A percentile compares a stretch with the other conserved stretches of the same genome.
Conservation (phyloP, 2,329 filamentous ascomycete genomes). For the Colletotrichum sp. region DNA sequence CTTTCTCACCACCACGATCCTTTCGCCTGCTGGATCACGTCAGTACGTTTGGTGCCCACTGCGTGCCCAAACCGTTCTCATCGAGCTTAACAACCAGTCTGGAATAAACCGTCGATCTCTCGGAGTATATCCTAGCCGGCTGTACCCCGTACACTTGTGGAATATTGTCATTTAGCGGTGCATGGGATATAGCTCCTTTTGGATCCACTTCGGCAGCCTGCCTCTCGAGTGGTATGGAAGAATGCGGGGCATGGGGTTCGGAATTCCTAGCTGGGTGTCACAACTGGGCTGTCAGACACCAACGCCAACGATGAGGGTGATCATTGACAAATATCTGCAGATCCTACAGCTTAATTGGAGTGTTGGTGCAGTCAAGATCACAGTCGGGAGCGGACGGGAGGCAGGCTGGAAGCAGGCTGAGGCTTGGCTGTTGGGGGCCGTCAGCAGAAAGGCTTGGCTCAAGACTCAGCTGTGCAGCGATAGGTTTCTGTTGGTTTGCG, state of each 20-base stretch:
- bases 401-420: not conserved
- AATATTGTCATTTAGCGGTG: not conserved
- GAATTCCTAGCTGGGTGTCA: not conserved
- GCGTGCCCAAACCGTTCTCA: fast-evolving
- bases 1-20: not conserved
- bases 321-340: not conserved
- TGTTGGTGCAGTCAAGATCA: not conserved
- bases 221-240: not conserved
- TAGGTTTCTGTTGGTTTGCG: not conserved
- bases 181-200: not conserved
- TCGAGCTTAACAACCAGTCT: not conserved
- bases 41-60: not conserved
- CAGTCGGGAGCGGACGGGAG: fast-evolving
- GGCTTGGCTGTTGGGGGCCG: not conserved
- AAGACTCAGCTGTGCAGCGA: not conserved
- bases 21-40: not conserved
- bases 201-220: not conserved
- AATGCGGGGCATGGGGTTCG: not conserved
- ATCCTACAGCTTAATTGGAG: not conserved
- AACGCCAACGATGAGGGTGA: not conserved
- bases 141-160: not conserved
- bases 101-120: not conserved
- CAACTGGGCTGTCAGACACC: not conserved
- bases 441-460: not conserved
- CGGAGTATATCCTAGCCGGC: not conserved